These are phyloP conservation scores for Tagetes erecta DNA, from an alignment of 129 eudicot species.

Conservation along the genomic window DNA sequence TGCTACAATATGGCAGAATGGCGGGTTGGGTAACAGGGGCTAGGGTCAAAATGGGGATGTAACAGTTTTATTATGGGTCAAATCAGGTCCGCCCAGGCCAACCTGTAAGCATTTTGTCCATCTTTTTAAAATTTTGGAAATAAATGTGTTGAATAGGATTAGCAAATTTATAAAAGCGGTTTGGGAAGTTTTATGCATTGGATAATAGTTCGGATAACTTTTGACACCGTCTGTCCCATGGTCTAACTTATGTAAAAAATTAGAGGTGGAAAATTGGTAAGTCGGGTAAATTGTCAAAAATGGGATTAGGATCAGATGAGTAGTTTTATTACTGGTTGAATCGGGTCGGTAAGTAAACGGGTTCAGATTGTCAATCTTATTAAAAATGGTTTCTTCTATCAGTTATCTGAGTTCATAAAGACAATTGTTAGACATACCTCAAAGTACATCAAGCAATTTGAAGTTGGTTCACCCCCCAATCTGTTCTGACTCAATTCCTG, in stretches of 20 bases:
- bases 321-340: background rate
- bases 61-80: background rate
- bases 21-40: background rate
- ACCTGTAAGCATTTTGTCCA: background rate
- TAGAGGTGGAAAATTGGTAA: background rate
- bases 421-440: slow-evolving; percentile 45
- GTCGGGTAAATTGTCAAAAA: background rate
- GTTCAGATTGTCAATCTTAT: background rate
- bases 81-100: background rate
- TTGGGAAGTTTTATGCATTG: background rate
- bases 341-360: background rate
- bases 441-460: slow-evolving; percentile 39
- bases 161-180: background rate
- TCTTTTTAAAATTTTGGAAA: background rate
- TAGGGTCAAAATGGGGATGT: background rate
- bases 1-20: background rate
- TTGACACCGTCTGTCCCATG: background rate
- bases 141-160: background rate
- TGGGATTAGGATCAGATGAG: background rate
- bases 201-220: background rate
- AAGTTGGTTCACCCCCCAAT: slow-evolving; percentile 60
- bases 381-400: slow-evolving; percentile 10
- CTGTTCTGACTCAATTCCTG: slow-evolving; percentile 61
- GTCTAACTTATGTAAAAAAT: background rate
- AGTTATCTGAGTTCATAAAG: background rate